Evolutionary conservation across 345 rosid genomes (phyloP), one percentile per base, ranked within the genome.

Genomic region (Carallia brachiata): DNA sequence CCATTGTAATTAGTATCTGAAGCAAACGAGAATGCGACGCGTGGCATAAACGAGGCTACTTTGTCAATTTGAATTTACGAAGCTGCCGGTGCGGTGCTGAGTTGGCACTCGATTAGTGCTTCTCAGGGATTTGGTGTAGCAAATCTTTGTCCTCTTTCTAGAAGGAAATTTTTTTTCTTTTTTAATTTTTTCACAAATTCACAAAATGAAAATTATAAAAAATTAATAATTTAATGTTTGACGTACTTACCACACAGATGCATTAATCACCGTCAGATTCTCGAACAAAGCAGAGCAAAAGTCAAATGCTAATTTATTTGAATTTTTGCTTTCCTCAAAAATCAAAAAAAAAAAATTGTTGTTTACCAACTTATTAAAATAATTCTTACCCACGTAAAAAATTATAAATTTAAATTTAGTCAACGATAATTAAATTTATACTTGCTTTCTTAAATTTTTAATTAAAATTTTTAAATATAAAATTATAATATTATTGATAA

Each of bases 191-290:
- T 15, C 68, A 28, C 44, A 39, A 39, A 7, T 39, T 39, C 8
- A 7, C 10, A 39, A 39, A 39, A 39, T 7, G 7, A 1, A 1
- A 7, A 39, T 7, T 1, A 39, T 48, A 3, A 40, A 2, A 44
- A 10, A 44, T 23, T 1, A 47, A 31, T 30, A 2, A 8, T 72
- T 47, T 17, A n/a, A 16, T 36, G 28, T 19, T 9, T 70, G 77
- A 65, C 78, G 78, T 61, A 66, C 52, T 67, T 56, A 28, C 1
- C 62, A 7, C 70, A 58, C 44, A 18, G 65, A 67, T 36, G 68
- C 77, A 62, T 54, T 73, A 7, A 52, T 60, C 78, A 74, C 76
- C 76, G 74, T 78, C 71, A 0, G 68, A 65, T 40, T 44, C 19
- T 37, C 18, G 50, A 53, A 53, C 12, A 1, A 15, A 18, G 18